These are phyloP conservation scores for Trametes meyenii DNA, from an alignment of 768 basidiomycete genomes.

Conservation along the genomic window DNA sequence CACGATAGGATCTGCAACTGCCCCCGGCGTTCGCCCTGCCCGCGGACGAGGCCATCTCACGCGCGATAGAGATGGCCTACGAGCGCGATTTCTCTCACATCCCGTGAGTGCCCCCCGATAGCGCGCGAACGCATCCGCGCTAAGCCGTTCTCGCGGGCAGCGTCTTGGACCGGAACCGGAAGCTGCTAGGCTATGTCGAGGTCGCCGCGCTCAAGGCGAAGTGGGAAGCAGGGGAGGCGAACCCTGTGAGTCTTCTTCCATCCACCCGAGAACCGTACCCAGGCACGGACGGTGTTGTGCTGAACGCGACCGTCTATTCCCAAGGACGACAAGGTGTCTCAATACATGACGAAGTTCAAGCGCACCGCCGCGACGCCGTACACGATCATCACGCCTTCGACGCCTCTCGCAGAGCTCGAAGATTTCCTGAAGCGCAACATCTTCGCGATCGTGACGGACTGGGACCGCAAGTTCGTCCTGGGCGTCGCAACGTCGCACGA, in stretches of 20 bases:
- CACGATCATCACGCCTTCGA: conserved; percentile 78
- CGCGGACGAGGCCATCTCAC: conserved; percentile 65
- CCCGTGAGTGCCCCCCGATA: conserved; percentile 56
- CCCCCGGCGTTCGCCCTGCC: conserved; percentile 88
- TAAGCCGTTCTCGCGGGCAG: conserved; percentile 40
- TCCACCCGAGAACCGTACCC: not conserved
- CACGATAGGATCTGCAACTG: conserved; percentile 70
- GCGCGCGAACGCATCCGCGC: not conserved
- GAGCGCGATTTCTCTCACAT: conserved; percentile 95
- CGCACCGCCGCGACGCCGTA: conserved; percentile 64
- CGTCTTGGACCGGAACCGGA: conserved; percentile 70
- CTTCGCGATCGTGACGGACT: conserved; percentile 87
- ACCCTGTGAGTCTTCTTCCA: conserved; percentile 56
- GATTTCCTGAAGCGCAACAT: conserved; percentile 71
- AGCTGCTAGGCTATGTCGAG: conserved; percentile 85
- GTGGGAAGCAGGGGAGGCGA: conserved; percentile 75
- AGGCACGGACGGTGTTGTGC: not conserved
- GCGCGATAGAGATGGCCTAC: conserved; percentile 85
- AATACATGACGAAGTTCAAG: conserved; percentile 76
- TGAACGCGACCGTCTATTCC: conserved; percentile 7
- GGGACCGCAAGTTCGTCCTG: conserved; percentile 78
- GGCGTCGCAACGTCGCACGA: conserved; percentile 80
- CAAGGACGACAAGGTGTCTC: conserved; percentile 70
- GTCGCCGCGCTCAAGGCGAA: conserved; percentile 72
- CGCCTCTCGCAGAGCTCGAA: conserved; percentile 81